Conservation (phyloP, 1,139 yeast species). For the Yamadazyma aaseri region DNA sequence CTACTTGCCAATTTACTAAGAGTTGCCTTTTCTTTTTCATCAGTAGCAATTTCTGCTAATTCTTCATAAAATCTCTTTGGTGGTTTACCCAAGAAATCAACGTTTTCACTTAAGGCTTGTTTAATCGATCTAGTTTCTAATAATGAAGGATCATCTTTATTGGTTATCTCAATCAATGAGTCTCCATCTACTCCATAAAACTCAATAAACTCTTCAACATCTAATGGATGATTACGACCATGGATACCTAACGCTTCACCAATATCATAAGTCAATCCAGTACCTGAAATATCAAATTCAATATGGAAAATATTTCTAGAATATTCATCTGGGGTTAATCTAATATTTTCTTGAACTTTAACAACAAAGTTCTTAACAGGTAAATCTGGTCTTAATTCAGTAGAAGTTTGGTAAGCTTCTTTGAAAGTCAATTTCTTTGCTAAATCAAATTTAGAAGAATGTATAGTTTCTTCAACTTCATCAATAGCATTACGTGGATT, state of each 20-base stretch:
- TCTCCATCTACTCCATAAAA: conserved; percentile 73
- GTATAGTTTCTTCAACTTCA: conserved; percentile 33
- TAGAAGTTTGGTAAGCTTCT: conserved; percentile 65
- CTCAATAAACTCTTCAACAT: conserved; percentile 66
- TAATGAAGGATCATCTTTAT: conserved; percentile 57
- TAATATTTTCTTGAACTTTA: conserved; percentile 85
- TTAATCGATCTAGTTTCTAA: conserved; percentile 77
- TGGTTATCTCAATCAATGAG: conserved; percentile 66
- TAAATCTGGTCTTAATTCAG: conserved; percentile 81
- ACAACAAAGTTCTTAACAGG: conserved; percentile 85
- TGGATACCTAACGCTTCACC: conserved; percentile 98
- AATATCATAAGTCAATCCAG: conserved; percentile 86
- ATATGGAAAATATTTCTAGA: conserved; percentile 96
- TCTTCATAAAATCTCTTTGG: conserved; percentile 92
- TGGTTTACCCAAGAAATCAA: conserved; percentile 92
- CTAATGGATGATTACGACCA: conserved; percentile 72
- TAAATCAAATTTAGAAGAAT: conserved; percentile 49
- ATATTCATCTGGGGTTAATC: conserved; percentile 90
- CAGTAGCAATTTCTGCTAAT: conserved; percentile 70
- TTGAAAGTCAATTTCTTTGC: conserved; percentile 75
- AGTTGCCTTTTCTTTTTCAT: conserved; percentile 61
- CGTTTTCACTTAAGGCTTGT: conserved; percentile 75
- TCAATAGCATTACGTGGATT: conserved; percentile 50
- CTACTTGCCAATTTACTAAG: conserved; percentile 67
- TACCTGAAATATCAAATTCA: conserved; percentile 87